Conservation (phyloP, 805 yeast genomes). For the Nakazawaea laoshanensis region DNA sequence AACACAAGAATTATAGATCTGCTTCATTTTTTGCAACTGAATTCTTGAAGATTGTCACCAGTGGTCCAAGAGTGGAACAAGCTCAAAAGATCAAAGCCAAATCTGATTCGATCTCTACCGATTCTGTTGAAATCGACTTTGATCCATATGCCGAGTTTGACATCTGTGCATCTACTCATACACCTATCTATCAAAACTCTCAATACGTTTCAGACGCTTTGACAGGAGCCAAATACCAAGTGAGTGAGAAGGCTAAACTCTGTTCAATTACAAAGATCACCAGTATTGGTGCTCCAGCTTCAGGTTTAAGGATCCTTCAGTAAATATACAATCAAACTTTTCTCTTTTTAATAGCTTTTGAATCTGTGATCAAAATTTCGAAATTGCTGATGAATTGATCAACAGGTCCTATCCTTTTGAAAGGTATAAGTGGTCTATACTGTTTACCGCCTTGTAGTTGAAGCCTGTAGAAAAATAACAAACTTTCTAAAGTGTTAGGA, state of each 20-base stretch:
- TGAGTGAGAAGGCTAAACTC: conserved; percentile 66
- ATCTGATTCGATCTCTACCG: conserved; percentile 74
- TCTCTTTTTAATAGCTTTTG: conserved; percentile 3
- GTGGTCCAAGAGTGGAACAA: conserved; percentile 82
- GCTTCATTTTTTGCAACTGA: conserved; percentile 89
- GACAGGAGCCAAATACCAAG: conserved; percentile 83
- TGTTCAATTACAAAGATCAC: conserved; percentile 74
- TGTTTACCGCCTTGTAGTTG: conserved; percentile 9
- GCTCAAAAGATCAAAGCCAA: conserved; percentile 76
- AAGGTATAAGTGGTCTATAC: conserved; percentile 14
- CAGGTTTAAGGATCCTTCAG: conserved; percentile 62
- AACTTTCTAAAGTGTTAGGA: conserved; percentile 13
- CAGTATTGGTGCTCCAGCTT: conserved; percentile 81
- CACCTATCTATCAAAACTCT: conserved; percentile 81
- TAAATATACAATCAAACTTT: conserved; percentile 9
- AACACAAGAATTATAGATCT: conserved; percentile 76
- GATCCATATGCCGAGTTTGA: conserved; percentile 90
- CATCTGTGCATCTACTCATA: conserved; percentile 76
- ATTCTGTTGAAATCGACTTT: conserved; percentile 84
- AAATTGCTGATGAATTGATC: conserved; percentile 16
- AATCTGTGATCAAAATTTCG: conserved; percentile 14
- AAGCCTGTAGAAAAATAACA: conserved; percentile 17
- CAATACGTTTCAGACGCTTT: conserved; percentile 69
- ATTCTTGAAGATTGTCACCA: conserved; percentile 57
- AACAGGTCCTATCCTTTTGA: conserved; percentile 18